Evolutionary conservation across 2,329 filamentous ascomycete species (phyloP), one percentile per base, ranked within the genome.

Genomic region (Cladosporium sp.): DNA sequence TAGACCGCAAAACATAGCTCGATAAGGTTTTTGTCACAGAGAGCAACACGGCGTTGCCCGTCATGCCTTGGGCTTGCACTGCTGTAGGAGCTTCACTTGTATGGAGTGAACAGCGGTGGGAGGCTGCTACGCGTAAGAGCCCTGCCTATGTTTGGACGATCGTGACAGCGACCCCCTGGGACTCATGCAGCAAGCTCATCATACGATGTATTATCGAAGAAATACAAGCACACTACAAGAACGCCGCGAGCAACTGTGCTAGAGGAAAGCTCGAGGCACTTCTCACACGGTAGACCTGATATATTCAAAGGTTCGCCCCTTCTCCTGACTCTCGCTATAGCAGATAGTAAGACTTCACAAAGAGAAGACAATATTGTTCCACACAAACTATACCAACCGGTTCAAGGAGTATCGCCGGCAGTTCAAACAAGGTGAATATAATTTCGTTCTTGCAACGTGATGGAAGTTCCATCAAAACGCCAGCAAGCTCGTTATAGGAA

Each of bases 401-500:
- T 25, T 63, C 60, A 63, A 28, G 34, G 34, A 58, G 56, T 58
- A 63, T 63, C 60, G 54, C 51, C 28, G 51, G 60, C 60, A 63
- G 49, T 51, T 63, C 60, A 63, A 63, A 63, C 60, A 63, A 56
- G 60, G 49, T 63, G 56, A 46, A 58, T 46, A 28, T 23, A 21
- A 18, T n/a, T 56, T 63, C 28, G 23, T 39, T 63, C 60, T 63
- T 56, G 60, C 60, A 63, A 63, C 60, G 34, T 56, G 60, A 63
- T 56, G 49, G 60, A 46, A 56, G 18, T 28, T 21, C 60, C 49
- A 63, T 63, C 60, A 63, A 63, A 63, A 63, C 60, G 60, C 60
- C 60, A 63, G 60, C 60, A 63, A 63, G 60, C 60, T 63, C 60
- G 60, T 63, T 54, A 56, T 63, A 54, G 49, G 60, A 63, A 63